Conservation (phyloP, 495 filamentous ascomycete genomes). For the Penicillium malachiteum region DNA sequence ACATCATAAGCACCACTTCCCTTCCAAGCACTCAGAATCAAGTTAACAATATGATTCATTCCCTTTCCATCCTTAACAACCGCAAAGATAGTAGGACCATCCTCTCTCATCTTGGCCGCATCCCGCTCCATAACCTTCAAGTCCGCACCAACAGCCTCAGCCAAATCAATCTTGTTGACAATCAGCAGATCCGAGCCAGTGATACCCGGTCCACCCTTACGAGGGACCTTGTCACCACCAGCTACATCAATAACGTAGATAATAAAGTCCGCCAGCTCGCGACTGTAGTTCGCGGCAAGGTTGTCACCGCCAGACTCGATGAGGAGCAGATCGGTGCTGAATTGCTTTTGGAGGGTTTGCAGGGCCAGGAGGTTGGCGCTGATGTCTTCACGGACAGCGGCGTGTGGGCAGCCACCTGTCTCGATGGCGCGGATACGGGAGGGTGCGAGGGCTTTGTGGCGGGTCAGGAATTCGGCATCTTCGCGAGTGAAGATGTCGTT, state of each 20-base stretch:
- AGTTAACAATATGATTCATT: conserved; percentile 77
- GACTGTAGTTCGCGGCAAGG: conserved; percentile 90
- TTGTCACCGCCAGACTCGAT: conserved; percentile 97
- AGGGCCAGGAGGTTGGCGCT: conserved; percentile 87
- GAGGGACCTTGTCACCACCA: conserved; percentile 94
- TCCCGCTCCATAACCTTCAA: conserved; percentile 93
- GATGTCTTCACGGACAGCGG: conserved; percentile 97
- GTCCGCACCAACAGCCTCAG: conserved; percentile 88
- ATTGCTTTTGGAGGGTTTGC: conserved; percentile 76
- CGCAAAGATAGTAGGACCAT: conserved; percentile 94
- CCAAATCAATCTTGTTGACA: conserved; percentile 95
- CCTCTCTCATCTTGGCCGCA: conserved; percentile 90
- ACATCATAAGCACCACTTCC: conserved; percentile 70
- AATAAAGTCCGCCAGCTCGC: conserved; percentile 95
- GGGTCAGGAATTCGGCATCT: conserved; percentile 94
- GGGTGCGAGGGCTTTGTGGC: conserved; percentile 77
- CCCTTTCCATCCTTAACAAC: conserved; percentile 90
- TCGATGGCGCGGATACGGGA: conserved; percentile 90
- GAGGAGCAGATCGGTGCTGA: conserved; percentile 72
- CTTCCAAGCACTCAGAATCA: conserved; percentile 93
- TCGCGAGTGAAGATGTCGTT: conserved; percentile 99
- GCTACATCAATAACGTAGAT: conserved; percentile 97
- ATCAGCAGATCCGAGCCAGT: conserved; percentile 90
- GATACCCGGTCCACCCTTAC: conserved; percentile 96
- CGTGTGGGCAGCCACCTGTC: conserved; percentile 96